Evolutionary conservation across 129 eudicot genomes (phyloP), one percentile per base, ranked within the genome.

Genomic region (Pittosporum tobira): DNA sequence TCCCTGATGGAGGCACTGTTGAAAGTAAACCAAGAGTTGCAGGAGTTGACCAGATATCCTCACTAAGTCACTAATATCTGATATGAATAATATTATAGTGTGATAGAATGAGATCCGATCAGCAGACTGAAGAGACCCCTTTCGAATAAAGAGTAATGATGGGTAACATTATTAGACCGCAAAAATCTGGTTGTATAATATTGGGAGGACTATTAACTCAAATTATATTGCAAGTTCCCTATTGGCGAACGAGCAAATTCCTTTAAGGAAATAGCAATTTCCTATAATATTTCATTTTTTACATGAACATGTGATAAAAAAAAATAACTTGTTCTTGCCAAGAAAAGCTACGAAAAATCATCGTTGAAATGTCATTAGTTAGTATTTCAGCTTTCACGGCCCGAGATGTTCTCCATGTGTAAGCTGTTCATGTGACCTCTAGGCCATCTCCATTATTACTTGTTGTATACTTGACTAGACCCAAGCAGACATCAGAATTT

Each of bases 21-120:
- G 77, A 75, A 73, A 71, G 88, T 57, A 68, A 84, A 70, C 66
- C 71, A 57, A 48, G 97, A 79, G 81, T 63, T 88, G 71, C 85
- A 81, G 69, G 79, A 82, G 26, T 48, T 88, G 59, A 37, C 80
- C 48, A 82, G 67, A 88, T 88, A 85, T 85, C 97, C 97, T 77
- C 16, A 29, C 66, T 53, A 10, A 52, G 95, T 77, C 16, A 29
- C 66, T 53, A 10, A 52, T 14, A 61, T 21, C n/a, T 27, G n/a
- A n/a, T n/a, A n/a, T n/a, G n/a, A n/a, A n/a, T n/a, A n/a, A n/a
- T n/a, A n/a, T 8, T 21, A 19, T 15, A 19, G 11, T 16, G 30
- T 5, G 14, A 40, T 40, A 14, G 46, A 38, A 8, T 44, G 26
- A 13, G 1, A 18, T 14, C 2, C 2, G 29, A 7, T 36, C 15